phyloP scores from a whole-genome alignment of 768 basidiomycete genomes.

The Cubamyces sp. region DNA sequence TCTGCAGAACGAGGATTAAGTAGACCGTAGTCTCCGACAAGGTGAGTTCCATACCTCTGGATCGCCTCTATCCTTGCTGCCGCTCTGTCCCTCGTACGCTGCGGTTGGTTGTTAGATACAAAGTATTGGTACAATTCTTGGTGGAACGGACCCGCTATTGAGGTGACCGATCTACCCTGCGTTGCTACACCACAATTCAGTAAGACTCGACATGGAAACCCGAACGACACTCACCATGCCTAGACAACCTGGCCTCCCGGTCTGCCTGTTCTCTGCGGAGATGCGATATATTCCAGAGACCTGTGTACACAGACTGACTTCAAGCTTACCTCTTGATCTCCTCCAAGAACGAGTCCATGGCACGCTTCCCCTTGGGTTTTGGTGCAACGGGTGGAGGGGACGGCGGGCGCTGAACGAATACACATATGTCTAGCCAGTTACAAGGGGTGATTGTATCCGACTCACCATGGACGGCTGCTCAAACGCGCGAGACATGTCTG shows the following conservation, averaged over 20 bases:
- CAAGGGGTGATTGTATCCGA: conserved; percentile 13
- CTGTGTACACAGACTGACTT: background rate
- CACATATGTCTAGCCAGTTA: background rate
- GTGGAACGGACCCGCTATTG: conserved; percentile 73
- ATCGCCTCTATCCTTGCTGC: conserved; percentile 88
- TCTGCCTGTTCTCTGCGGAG: conserved; percentile 87
- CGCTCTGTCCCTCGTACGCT: conserved; percentile 92
- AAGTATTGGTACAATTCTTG: background rate
- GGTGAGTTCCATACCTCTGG: conserved; percentile 59
- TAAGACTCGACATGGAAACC: background rate
- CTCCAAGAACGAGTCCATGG: conserved; percentile 95
- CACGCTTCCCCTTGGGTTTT: conserved; percentile 91
- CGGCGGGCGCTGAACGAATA: conserved; percentile 45
- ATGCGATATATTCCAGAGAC: background rate
- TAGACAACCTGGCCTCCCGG: conserved; percentile 82
- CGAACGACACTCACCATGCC: conserved; percentile 51
- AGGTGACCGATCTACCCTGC: conserved; percentile 80
- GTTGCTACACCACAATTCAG: conserved; percentile 36
- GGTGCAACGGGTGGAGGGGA: conserved; percentile 58
- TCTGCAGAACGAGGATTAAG: conserved; percentile 48
- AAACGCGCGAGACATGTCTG: conserved; percentile 36
- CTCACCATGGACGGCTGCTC: conserved; percentile 40
- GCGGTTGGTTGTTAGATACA: background rate
- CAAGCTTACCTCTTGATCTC: conserved; percentile 84
- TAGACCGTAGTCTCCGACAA: background rate